Evolutionary conservation across 2,329 filamentous ascomycete species (phyloP).

Genomic region (Pyrenophora teres): DNA sequence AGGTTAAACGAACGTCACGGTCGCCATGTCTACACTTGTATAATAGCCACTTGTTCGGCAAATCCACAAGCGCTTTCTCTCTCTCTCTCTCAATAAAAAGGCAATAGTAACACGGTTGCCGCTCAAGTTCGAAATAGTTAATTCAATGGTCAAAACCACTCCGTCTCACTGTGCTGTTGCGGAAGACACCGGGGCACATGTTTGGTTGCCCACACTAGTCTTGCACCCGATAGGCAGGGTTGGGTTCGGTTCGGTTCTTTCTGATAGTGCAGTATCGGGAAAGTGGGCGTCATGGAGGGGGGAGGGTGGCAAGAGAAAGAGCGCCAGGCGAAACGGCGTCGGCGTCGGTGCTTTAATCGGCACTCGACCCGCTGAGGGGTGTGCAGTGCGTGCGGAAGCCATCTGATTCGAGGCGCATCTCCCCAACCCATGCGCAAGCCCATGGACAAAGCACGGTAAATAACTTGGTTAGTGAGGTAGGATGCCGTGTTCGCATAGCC

Average conservation of each 20-base stretch:
- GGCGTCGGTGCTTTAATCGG: constrained; percentile 12
- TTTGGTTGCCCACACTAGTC: constrained; percentile 3
- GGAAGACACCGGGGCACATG: constrained; percentile 1
- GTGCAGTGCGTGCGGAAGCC: neutral
- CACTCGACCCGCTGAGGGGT: constrained; percentile 11
- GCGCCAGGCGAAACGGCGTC: neutral
- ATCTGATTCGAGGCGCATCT: neutral
- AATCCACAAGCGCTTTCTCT: constrained; percentile 5
- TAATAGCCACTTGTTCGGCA: constrained; percentile 17
- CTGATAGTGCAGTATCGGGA: no score
- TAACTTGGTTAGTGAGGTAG: no score
- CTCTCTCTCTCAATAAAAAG: neutral
- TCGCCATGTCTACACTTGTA: constrained; percentile 25
- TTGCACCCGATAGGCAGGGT: neutral
- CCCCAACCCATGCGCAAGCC: no score
- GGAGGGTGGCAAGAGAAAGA: neutral
- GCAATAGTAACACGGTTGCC: neutral
- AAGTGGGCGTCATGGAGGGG: constrained; percentile 7
- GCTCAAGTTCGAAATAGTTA: constrained; percentile 1
- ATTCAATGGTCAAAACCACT: constrained; percentile 2
- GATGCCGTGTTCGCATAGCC: constrained; percentile 1
- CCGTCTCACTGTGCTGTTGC: neutral
- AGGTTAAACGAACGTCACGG: constrained; percentile 20
- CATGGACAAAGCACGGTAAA: neutral
- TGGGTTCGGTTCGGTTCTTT: no score